These are phyloP conservation scores for Thelephora ganbajun DNA, from an alignment of 768 basidiomycete genomes.

Conservation along the genomic window DNA sequence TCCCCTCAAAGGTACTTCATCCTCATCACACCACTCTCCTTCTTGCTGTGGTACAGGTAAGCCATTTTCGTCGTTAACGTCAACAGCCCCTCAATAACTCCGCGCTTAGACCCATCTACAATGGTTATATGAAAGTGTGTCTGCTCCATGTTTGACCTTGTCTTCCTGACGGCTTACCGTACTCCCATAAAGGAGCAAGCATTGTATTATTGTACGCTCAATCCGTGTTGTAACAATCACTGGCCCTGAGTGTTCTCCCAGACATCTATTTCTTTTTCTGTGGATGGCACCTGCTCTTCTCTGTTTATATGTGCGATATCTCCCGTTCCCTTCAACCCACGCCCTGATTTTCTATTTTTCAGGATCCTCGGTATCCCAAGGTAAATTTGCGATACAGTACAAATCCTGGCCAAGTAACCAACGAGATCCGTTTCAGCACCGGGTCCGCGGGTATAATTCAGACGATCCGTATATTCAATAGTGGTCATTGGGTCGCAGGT, in stretches of 20 bases:
- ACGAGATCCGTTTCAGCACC: conserved; percentile 35
- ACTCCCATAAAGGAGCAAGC: conserved; percentile 61
- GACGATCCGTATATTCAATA: conserved; percentile 69
- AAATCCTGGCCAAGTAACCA: not conserved
- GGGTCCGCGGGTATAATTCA: conserved; percentile 94
- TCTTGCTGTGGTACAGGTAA: conserved; percentile 91
- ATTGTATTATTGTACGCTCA: conserved; percentile 72
- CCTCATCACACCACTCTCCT: conserved; percentile 65
- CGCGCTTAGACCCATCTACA: conserved; percentile 73
- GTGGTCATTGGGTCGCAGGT: conserved; percentile 63
- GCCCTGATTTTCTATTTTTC: conserved; percentile 11
- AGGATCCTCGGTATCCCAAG: conserved; percentile 92
- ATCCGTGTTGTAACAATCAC: conserved; percentile 8
- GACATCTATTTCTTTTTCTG: conserved; percentile 96
- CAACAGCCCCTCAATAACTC: conserved; percentile 7
- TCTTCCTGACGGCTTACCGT: conserved; percentile 11
- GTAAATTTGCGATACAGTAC: conserved; percentile 28
- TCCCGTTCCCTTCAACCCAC: not conserved
- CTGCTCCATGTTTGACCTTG: conserved; percentile 8
- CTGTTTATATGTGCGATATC: conserved; percentile 68
- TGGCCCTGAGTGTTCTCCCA: conserved; percentile 22
- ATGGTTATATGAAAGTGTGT: conserved; percentile 89
- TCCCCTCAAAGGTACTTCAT: conserved; percentile 49
- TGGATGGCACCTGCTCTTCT: conserved; percentile 89
- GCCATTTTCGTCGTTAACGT: conserved; percentile 14